Evolutionary conservation across 176 grass and related monocot species (phyloP), one percentile per base, ranked within the genome.

Genomic region (Oryza punctata): DNA sequence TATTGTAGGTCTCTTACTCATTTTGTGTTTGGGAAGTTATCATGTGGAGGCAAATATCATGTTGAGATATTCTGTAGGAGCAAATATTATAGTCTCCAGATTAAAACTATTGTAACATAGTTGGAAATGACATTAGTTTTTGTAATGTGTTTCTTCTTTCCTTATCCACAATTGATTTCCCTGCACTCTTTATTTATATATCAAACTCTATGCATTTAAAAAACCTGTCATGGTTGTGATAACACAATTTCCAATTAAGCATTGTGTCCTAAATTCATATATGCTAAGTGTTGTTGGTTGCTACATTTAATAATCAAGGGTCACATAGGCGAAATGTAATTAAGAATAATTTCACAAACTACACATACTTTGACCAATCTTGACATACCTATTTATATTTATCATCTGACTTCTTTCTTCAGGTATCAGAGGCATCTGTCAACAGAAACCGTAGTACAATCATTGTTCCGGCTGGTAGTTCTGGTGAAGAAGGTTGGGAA

Each of bases 371-470:
- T 40, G 38, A 40, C 6, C 38, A 40, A 10, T 40, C 38, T 40
- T 83, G 63, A 5, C 67, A 82, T 72, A 19, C 9, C 52, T 65
- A 41, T 5, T 3, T 57, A 45, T 70, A 66, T 65, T 45, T 50
- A 35, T 11, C 65, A 73, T 19, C 54, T 73, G 38, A 38, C 37
- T 65, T 37, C 81, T 82, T 52, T 64, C 33, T 91, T 40, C 68
- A 99, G 96, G 85, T 99, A 65, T 96, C 96, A 16, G 96, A 99
- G 82, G 91, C 96, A 45, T 99, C 96, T 3, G 93, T 96, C 80
- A 99, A 96, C 44, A 92, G 96, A 80, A 99, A 99, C 77, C 93
- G 96, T 60, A 99, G 96, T 70, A 99, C 96, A 16, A 99, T 99
- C 57, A 96, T 94, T 80, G 85, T 99, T 86, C 96, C 96, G 0